Conservation (phyloP, 768 basidiomycete genomes). For the Tricholoma flavovirens region DNA sequence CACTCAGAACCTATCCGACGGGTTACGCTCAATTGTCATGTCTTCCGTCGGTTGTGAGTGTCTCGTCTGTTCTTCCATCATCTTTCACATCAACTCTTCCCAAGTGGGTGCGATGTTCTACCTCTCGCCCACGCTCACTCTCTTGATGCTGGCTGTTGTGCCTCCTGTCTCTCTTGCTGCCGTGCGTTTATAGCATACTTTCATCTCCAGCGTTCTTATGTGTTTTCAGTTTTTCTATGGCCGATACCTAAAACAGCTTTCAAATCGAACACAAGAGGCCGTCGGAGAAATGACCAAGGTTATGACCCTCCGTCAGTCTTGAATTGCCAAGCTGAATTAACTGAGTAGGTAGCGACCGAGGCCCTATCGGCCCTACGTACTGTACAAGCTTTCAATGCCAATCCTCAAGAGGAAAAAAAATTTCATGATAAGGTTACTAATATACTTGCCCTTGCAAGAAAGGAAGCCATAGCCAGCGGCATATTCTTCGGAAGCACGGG, state of each 20-base stretch:
- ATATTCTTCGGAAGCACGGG: slow-evolving; percentile 92
- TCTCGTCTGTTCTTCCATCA: not conserved
- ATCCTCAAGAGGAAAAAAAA: slow-evolving; percentile 66
- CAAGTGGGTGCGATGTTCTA: slow-evolving; percentile 94
- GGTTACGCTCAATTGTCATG: slow-evolving; percentile 81
- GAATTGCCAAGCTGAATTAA: not conserved
- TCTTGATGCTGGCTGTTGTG: slow-evolving; percentile 90
- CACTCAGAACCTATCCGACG: slow-evolving; percentile 77
- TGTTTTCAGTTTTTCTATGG: slow-evolving; percentile 81
- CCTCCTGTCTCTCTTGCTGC: slow-evolving; percentile 84
- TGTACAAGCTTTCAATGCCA: slow-evolving; percentile 88
- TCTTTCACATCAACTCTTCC: not conserved
- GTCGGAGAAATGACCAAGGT: slow-evolving; percentile 91
- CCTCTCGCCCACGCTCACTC: slow-evolving; percentile 80
- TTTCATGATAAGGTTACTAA: slow-evolving; percentile 62
- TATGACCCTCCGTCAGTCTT: slow-evolving; percentile 23
- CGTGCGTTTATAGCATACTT: slow-evolving; percentile 32
- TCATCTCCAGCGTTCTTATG: not conserved
- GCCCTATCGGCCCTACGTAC: slow-evolving; percentile 83
- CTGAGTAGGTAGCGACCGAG: slow-evolving; percentile 73
- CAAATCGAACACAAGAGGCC: slow-evolving; percentile 89
- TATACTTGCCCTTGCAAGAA: slow-evolving; percentile 72
- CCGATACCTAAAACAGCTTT: slow-evolving; percentile 87
- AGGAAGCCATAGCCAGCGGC: slow-evolving; percentile 85
- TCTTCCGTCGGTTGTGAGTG: slow-evolving; percentile 86